phyloP scores from a whole-genome alignment of 2,329 filamentous ascomycete genomes.

The Hymenoscyphus salicellus region DNA sequence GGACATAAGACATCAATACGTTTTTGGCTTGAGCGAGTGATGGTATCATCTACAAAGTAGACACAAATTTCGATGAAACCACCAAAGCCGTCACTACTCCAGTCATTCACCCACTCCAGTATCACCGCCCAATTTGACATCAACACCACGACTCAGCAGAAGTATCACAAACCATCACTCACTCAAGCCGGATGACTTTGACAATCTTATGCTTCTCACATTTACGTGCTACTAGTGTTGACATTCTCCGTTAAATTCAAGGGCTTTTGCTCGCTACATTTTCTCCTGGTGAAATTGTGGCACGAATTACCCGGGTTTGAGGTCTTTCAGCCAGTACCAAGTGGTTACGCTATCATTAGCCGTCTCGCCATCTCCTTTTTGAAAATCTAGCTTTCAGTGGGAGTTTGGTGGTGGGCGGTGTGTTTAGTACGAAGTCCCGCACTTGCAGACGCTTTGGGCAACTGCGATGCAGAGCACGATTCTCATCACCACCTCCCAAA shows the following conservation, averaged over 20 bases:
- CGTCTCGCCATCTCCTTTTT: not conserved
- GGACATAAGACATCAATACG: not conserved
- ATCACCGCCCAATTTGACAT: not conserved
- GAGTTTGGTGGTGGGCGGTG: constrained; percentile 12
- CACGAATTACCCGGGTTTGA: not conserved
- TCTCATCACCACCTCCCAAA: constrained; percentile 11
- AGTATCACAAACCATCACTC: not conserved
- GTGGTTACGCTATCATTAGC: not conserved
- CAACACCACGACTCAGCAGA: not conserved
- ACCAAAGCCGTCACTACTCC: not conserved
- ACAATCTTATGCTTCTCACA: not conserved
- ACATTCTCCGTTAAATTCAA: not conserved
- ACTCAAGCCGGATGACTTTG: not conserved
- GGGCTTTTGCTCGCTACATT: not conserved
- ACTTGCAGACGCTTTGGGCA: constrained; percentile 19
- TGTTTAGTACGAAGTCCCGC: constrained; percentile 4
- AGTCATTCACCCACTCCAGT: not conserved
- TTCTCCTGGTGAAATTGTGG: not conserved
- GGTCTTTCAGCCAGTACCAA: not conserved
- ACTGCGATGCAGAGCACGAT: constrained; percentile 9
- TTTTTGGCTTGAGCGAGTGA: not conserved
- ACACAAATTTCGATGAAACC: not conserved
- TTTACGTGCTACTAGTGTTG: not conserved
- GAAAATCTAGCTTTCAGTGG: not conserved
- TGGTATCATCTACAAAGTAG: not conserved